Conservation (phyloP, 345 rosid genomes). For the Schrenkiella parvula region DNA sequence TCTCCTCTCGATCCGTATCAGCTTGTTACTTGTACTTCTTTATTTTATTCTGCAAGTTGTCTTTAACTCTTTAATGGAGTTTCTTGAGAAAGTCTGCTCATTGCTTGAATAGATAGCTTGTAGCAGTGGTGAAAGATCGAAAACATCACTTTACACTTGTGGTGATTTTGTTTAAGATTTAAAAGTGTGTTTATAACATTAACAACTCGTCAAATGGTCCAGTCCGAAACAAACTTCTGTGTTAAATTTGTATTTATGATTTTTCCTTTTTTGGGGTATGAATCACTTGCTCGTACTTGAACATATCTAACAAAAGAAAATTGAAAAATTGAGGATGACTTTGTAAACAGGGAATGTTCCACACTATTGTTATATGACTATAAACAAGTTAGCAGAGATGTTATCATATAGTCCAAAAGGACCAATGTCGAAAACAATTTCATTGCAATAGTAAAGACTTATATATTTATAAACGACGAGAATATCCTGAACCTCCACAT, state of each 20-base stretch:
- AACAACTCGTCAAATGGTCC: not conserved
- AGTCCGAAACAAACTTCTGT: not conserved
- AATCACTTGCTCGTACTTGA: not conserved
- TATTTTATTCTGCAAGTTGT: no score
- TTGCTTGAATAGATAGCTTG: no score
- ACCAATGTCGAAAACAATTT: not conserved
- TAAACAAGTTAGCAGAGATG: not conserved
- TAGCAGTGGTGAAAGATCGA: no score
- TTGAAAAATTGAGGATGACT: not conserved
- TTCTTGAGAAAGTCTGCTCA: no score
- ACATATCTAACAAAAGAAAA: not conserved
- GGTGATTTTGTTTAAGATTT: no score
- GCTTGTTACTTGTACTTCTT: no score
- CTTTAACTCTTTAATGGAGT: no score
- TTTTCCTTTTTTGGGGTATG: not conserved
- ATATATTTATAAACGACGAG: slow-evolving; percentile 15
- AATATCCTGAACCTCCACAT: slow-evolving; percentile 27
- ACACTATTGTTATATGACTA: not conserved
- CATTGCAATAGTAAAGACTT: not conserved
- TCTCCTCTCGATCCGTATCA: no score
- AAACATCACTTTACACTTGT: no score
- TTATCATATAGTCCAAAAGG: not conserved
- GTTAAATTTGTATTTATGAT: not conserved
- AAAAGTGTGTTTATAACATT: no score
- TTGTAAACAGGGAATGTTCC: not conserved